A percentile compares a stretch with the other conserved stretches of the same genome.
Evolutionary conservation across 106 monocot species (phyloP).

Genomic region (Phalaenopsis equestris): DNA sequence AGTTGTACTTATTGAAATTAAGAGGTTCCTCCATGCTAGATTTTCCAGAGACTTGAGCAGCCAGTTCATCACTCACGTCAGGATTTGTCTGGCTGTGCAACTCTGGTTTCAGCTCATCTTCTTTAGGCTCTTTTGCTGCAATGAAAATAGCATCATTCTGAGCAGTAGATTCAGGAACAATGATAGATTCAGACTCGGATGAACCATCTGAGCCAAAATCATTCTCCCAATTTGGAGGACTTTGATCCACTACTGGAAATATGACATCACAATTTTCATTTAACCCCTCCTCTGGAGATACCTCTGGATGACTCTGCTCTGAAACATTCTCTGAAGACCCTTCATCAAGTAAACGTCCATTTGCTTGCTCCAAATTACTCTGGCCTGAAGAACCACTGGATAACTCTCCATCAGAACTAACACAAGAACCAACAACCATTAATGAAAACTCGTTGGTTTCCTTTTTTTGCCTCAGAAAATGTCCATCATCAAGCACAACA

Average conservation of each 20-base stretch:
- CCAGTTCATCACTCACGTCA: neutral
- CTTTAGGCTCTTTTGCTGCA: slow-evolving; percentile 13
- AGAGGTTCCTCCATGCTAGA: slow-evolving; percentile 35
- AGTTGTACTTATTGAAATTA: slow-evolving; percentile 38
- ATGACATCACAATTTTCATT: slow-evolving; percentile 12
- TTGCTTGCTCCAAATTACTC: slow-evolving; percentile 55
- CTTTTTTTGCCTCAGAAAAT: slow-evolving; percentile 17
- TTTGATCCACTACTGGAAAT: slow-evolving; percentile 2
- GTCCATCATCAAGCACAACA: slow-evolving; percentile 58
- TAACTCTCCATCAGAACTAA: slow-evolving; percentile 44
- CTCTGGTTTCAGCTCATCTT: slow-evolving; percentile 6
- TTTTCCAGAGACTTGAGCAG: neutral
- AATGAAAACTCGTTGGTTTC: slow-evolving; percentile 17
- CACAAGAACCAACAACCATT: slow-evolving; percentile 22
- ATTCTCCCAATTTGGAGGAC: slow-evolving; percentile 14
- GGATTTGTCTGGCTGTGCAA: slow-evolving; percentile 1
- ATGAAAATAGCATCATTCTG: slow-evolving; percentile 11
- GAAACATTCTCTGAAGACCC: slow-evolving; percentile 21
- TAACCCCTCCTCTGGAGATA: slow-evolving; percentile 4
- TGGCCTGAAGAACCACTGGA: slow-evolving; percentile 38
- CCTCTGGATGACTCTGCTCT: slow-evolving; percentile 34
- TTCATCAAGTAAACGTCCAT: slow-evolving; percentile 5
- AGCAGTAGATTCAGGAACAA: slow-evolving; percentile 3
- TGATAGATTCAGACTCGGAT: slow-evolving; percentile 13
- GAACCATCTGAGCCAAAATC: slow-evolving; percentile 27